Base-by-base conservation (phyloP, 495 filamentous ascomycete species). In the Cudoniella acicularis region DNA sequence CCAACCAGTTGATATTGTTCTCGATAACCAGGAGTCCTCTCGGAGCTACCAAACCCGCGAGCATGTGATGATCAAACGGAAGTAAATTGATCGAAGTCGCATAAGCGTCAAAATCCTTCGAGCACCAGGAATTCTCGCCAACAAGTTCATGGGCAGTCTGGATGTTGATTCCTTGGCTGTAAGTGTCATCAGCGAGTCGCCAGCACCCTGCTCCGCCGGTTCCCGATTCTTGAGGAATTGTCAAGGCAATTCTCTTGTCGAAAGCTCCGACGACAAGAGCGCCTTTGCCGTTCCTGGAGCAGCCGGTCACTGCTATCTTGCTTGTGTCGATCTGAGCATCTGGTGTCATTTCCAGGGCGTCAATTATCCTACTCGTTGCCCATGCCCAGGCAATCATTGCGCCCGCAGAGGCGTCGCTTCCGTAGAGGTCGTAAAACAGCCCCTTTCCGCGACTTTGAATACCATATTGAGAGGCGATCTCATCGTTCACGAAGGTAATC, bases 1-100 rank as follows among this genome's bases (percentile, higher is more conserved):
- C 77, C 10, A 82, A 73, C 79, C 79, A 82, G 66, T 81, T 76
- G 56, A 81, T 77, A 57, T 79, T 73, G 67, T 81, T 82, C 67
- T 82, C 77, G 60, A 79, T 77, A 17, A 77, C 66, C 25, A 76
- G 72, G 2, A 81, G 62, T 2, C 75, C 72, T n/a, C 77, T 71
- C 0, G 78, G 79, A 0, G 74, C 70, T 4, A 81, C 70, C 24
- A 81, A 70, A 0, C 67, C 75, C 0, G 78, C 73, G 3, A 81
- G 62, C 60, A 78, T 59, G 65, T 80, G 79, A 68, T 83, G 79
- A 61, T 81, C 78, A 50, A 74, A 67, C 54, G 78, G 77, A 54
- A 81, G 67, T 17, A 57, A 64, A 56, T 59, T 65, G 25, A 72
- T 68, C 53, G 71, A 69, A 57, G 66, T 70, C 21, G 72, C 70